These are phyloP conservation scores for Colletotrichum karsti DNA, from an alignment of 2,329 filamentous ascomycete species.

Conservation along the genomic window DNA sequence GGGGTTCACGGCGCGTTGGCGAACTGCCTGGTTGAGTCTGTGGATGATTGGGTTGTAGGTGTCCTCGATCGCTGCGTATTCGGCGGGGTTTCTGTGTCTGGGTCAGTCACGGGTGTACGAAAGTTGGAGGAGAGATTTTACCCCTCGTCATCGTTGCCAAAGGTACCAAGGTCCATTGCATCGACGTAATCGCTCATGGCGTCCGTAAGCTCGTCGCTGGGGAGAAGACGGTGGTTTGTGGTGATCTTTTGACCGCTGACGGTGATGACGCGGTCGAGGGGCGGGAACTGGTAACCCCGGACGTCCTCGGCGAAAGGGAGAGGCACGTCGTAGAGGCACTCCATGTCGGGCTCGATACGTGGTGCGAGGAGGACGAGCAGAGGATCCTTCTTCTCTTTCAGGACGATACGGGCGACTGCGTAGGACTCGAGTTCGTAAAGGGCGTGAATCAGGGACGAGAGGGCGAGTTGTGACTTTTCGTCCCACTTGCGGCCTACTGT, in stretches of 20 bases:
- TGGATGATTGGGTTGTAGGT: conserved; percentile 88
- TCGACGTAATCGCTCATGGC: conserved; percentile 95
- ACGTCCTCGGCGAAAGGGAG: conserved; percentile 94
- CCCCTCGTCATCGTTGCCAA: conserved; percentile 79
- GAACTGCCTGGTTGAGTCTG: conserved; percentile 85
- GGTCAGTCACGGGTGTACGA: conserved; percentile 26
- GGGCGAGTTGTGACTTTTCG: conserved; percentile 81
- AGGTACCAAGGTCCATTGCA: conserved; percentile 83
- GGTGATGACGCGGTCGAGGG: conserved; percentile 86
- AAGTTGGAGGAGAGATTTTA: conserved; percentile 46
- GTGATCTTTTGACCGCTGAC: conserved; percentile 83
- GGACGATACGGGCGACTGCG: conserved; percentile 85
- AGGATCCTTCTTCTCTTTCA: conserved; percentile 84
- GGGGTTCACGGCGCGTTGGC: conserved; percentile 81
- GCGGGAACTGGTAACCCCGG: conserved; percentile 89
- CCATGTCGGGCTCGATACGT: conserved; percentile 78
- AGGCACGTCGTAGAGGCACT: conserved; percentile 89
- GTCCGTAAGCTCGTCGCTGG: conserved; percentile 74
- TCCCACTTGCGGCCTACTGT: conserved; percentile 82
- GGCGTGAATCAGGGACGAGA: conserved; percentile 90
- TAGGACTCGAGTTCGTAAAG: conserved; percentile 86
- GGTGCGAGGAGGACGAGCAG: conserved; percentile 82
- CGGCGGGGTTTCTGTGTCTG: conserved; percentile 52
- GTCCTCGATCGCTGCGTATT: conserved; percentile 83
- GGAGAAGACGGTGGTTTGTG: conserved; percentile 81